A percentile compares a stretch with the other conserved stretches of the same genome.
phyloP scores from a whole-genome alignment of 257 asterid genomes.

The Solanum etuberosum region DNA sequence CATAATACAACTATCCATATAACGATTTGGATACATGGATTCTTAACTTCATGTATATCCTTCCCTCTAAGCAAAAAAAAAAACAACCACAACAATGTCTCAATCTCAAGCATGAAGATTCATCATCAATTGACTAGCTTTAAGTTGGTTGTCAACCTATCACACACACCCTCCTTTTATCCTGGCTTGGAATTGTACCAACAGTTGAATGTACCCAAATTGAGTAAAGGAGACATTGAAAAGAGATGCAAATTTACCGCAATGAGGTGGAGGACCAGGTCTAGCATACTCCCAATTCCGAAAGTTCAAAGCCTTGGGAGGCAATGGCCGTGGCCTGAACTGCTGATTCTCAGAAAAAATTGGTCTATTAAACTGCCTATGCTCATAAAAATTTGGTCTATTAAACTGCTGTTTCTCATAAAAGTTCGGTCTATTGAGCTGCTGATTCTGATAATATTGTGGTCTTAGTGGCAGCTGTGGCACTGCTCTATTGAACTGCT shows the following conservation, averaged over 20 bases:
- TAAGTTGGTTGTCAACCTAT: neutral
- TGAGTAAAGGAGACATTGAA: neutral
- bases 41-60: neutral
- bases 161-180: neutral
- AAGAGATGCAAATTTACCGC: constrained; percentile 32
- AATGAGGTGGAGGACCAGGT: constrained; percentile 43
- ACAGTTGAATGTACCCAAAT: neutral
- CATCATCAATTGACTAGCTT: neutral
- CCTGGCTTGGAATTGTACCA: neutral
- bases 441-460: constrained; percentile 15
- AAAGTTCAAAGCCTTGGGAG: constrained; percentile 51
- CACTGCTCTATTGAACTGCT: constrained; percentile 7
- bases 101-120: neutral
- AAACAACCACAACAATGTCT: neutral
- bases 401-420: constrained; percentile 30
- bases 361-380: constrained; percentile 18
- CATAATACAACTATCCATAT: neutral
- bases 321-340: constrained; percentile 38
- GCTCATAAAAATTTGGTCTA: neutral
- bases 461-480: neutral
- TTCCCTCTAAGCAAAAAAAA: neutral
- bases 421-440: constrained; percentile 10
- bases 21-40: neutral
- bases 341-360: constrained; percentile 25
- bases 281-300: constrained; percentile 70